Evolutionary conservation across 176 grass and related monocot genomes (phyloP).

Genomic region (Hordeum vulgare): DNA sequence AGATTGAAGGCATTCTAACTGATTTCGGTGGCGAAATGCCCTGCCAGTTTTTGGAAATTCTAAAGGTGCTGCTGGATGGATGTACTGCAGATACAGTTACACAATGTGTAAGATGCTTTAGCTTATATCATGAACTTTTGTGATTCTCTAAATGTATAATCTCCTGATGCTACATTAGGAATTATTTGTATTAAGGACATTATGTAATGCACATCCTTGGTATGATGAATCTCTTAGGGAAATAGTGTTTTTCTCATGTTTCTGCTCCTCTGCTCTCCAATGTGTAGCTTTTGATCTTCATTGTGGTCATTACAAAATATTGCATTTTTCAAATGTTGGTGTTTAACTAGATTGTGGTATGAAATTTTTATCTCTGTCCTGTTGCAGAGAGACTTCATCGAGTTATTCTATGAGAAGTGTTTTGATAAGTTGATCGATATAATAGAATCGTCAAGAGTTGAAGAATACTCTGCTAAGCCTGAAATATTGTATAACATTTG

Average conservation of each 20-base stretch:
- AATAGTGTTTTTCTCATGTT: conserved; percentile 17
- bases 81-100: conserved; percentile 9
- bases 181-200: background rate
- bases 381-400: conserved; percentile 53
- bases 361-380: conserved; percentile 21
- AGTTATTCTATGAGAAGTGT: conserved; percentile 65
- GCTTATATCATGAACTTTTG: background rate
- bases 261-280: background rate
- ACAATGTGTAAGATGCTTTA: conserved; percentile 29
- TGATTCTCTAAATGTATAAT: background rate
- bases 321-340: background rate
- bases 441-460: conserved; percentile 52
- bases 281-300: background rate
- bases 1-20: conserved; percentile 72
- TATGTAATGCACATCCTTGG: background rate
- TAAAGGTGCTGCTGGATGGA: conserved; percentile 52
- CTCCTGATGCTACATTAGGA: background rate
- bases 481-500: conserved; percentile 81
- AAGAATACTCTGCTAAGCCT: conserved; percentile 32
- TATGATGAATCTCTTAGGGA: background rate
- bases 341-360: conserved; percentile 14
- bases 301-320: conserved; percentile 14
- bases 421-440: conserved; percentile 66
- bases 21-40: conserved; percentile 62
- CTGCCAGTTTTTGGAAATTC: conserved; percentile 62